Base-by-base conservation (phyloP, 2,329 filamentous ascomycete species). In the Kalaharituber pfeilii region DNA sequence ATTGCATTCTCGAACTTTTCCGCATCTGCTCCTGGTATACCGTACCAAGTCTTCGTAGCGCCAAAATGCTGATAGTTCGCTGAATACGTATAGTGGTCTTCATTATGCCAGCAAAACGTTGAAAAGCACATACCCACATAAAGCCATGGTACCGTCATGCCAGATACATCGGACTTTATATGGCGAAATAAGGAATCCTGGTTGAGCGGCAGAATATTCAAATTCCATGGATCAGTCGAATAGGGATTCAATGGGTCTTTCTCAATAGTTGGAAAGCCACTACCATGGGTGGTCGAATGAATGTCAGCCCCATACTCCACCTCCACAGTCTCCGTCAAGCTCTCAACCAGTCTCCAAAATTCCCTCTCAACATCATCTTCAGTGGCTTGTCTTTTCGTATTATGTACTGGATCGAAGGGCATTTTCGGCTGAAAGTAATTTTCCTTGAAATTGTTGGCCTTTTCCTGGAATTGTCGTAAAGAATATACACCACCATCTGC, bases 61-160 rank as follows among this genome's bases (percentile, higher is more conserved):
- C 91, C 91, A 64, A 98, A 94, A 64, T 98, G 91, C 67, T 98
- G 91, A 64, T 96, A 98, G 62, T 98, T 98, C 52, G 91, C 84
- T 0, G 91, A 98, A 66, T 96, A 98, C 1, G 91, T 83, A 66
- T 94, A 95, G 66, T 98, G 91, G 65, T 98, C 91, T 65, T 98
- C 91, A 60, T 94, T 95, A 67, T 98, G 91, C 91, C 91, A 98
- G 69, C 91, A 98, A 66, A 98, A 98, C 0, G 91, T 96, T 0
- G 91, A 98, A 67, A 98, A 98, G 36, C 94, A 93, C 91, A 98
- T 98, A 58, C 91, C 91, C 3, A 98, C 91, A 66, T 98, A 98
- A 2, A 98, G 80, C 91, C 91, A 98, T 0, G 91, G 91, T 6
- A 98, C 89, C 0, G 91, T 98, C 91, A 98, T 98, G 33, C 91